These are phyloP conservation scores for Leucosporidium creatinivorum DNA, from an alignment of 768 basidiomycete genomes.

Conservation along the genomic window DNA sequence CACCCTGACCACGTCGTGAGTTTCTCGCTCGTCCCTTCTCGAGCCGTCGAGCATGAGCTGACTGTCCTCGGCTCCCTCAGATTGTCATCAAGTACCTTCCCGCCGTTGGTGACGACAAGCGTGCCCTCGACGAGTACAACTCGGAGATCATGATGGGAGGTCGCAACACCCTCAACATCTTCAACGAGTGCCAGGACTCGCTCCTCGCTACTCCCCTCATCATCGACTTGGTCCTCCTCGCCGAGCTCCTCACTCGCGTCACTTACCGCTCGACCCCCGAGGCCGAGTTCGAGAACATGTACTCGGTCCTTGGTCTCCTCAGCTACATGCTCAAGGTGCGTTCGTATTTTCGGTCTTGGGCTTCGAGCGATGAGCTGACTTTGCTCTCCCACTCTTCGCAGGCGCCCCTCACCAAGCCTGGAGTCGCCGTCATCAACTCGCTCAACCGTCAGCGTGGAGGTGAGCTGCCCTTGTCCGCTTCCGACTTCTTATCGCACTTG, in stretches of 20 bases:
- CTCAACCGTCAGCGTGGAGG: slow-evolving; percentile 82
- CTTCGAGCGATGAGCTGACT: slow-evolving; percentile 2
- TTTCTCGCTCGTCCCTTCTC: not conserved
- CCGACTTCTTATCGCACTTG: not conserved
- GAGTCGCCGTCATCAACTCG: slow-evolving; percentile 89
- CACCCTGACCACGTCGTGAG: slow-evolving; percentile 71
- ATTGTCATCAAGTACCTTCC: slow-evolving; percentile 90
- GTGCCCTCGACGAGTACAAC: slow-evolving; percentile 99
- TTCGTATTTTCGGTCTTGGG: not conserved
- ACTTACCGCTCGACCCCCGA: slow-evolving; percentile 58
- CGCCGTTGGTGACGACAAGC: slow-evolving; percentile 93
- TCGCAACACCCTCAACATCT: slow-evolving; percentile 69
- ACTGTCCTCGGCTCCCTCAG: not conserved
- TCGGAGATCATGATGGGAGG: slow-evolving; percentile 97
- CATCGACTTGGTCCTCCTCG: slow-evolving; percentile 83
- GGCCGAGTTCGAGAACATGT: slow-evolving; percentile 69
- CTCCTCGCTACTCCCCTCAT: slow-evolving; percentile 92
- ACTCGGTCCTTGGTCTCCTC: slow-evolving; percentile 84
- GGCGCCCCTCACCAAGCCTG: slow-evolving; percentile 45
- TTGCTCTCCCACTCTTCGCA: not conserved
- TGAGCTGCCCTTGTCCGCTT: slow-evolving; percentile 10
- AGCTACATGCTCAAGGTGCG: slow-evolving; percentile 96
- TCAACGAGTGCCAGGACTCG: slow-evolving; percentile 96
- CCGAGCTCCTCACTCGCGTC: slow-evolving; percentile 88
- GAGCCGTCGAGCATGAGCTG: too few relatives aligned